Conservation (phyloP, 805 yeast genomes). For the Starmerella roubikii region DNA sequence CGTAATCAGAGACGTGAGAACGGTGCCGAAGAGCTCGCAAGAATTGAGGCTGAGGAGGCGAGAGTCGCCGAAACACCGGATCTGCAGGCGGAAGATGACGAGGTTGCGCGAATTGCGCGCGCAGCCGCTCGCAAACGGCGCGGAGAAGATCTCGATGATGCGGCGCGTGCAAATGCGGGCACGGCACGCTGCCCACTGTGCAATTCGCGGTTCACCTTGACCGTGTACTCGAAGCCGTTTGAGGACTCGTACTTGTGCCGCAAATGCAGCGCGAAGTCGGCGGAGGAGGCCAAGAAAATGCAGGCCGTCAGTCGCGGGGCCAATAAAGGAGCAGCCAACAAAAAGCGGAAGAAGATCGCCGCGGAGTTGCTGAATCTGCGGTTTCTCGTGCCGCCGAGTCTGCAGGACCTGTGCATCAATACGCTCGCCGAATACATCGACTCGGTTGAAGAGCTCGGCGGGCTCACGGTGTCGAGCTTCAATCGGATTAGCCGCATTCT, state of each 20-base stretch:
- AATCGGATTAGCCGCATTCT: constrained; percentile 61
- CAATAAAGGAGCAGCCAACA: constrained; percentile 32
- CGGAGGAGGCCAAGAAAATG: constrained; percentile 31
- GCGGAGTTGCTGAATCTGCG: constrained; percentile 68
- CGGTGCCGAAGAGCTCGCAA: constrained; percentile 5
- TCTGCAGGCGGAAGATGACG: constrained; percentile 18
- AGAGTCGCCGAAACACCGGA: too few relatives aligned
- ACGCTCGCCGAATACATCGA: constrained; percentile 52
- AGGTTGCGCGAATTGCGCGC: constrained; percentile 18
- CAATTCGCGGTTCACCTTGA: constrained; percentile 41
- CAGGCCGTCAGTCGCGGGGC: constrained; percentile 23
- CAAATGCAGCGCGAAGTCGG: constrained; percentile 39
- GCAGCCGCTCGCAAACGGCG: constrained; percentile 21
- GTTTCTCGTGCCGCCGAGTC: constrained; percentile 43
- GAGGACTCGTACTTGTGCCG: constrained; percentile 42
- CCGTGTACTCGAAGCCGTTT: constrained; percentile 48
- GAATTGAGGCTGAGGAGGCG: not conserved
- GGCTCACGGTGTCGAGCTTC: constrained; percentile 62
- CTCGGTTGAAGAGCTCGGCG: constrained; percentile 73
- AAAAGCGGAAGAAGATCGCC: constrained; percentile 65
- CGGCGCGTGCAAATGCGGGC: constrained; percentile 29
- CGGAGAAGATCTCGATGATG: constrained; percentile 14
- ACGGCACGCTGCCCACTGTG: constrained; percentile 54
- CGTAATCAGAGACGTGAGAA: constrained; percentile 14
- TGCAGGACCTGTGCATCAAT: constrained; percentile 72